Percentiles rank a stretch among this genome's conserved stretches.
Evolutionary conservation across 2,329 filamentous ascomycete genomes (phyloP).

Genomic region (Hawksworthiomyces lignivorus): DNA sequence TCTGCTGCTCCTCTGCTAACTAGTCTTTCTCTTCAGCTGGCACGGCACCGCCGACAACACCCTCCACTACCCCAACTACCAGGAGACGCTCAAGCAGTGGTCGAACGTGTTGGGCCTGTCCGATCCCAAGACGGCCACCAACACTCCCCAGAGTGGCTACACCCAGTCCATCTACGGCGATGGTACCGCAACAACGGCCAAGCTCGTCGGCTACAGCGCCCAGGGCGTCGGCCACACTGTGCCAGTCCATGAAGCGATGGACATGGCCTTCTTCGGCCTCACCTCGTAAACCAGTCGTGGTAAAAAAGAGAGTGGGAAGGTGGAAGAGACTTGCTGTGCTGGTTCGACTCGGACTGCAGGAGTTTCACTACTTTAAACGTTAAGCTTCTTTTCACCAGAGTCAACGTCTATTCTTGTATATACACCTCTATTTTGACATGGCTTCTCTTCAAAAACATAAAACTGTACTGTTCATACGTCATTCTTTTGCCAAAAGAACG

Average conservation of each 20-base stretch:
- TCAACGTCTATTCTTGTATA: too few species aligned
- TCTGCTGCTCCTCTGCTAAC: too few species aligned
- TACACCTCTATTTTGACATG: too few species aligned
- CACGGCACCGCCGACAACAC: slow-evolving; percentile 31
- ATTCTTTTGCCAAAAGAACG: too few species aligned
- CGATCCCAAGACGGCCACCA: slow-evolving; percentile 21
- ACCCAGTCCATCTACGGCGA: slow-evolving; percentile 31
- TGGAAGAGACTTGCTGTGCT: too few species aligned
- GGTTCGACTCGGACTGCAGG: too few species aligned
- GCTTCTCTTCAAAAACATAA: too few species aligned
- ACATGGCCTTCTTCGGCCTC: slow-evolving; percentile 22
- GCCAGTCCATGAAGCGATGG: slow-evolving; percentile 20
- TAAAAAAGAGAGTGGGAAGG: too few species aligned
- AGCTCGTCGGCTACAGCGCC: slow-evolving; percentile 22
- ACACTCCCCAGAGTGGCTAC: slow-evolving; percentile 27
- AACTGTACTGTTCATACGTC: too few species aligned
- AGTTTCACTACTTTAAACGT: too few species aligned
- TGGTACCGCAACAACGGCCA: slow-evolving; percentile 19
- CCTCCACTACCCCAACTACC: slow-evolving; percentile 29
- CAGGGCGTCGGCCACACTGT: slow-evolving; percentile 23
- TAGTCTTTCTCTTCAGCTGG: slow-evolving; percentile 13
- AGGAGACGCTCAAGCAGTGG: slow-evolving; percentile 38
- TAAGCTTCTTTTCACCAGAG: too few species aligned
- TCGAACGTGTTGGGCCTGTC: slow-evolving; percentile 34
- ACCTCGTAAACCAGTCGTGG: neutral